Base-by-base conservation (phyloP, 352 stramenopile species). In the Globisporangium heterothallicum region DNA sequence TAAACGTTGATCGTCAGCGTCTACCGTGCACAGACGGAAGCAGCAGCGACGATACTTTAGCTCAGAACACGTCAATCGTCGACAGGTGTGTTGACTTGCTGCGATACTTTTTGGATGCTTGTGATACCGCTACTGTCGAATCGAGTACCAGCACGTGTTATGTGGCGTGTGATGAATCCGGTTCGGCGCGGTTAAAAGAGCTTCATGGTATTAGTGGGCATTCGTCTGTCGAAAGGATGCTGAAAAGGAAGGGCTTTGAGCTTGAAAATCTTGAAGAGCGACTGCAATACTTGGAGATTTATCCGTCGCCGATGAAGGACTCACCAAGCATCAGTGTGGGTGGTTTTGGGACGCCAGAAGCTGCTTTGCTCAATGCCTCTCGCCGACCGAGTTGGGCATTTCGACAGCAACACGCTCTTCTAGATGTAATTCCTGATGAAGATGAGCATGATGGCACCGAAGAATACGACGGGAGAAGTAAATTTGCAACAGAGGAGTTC, bases 1-100 rank as follows among this genome's bases (percentile, higher is more conserved):
- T 19, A 2, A 38, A 52, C n/a, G 55, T 59, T 10, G 58, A 46
- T 38, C 36, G 14, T 38, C 32, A 38, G 38, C 3, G 29, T n/a
- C 29, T 21, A 14, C 21, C 16, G 40, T 19, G 16, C 10, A 45
- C 42, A 12, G 12, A 36, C 2, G 1, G 3, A 21, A 24, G 12
- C 7, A 22, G 14, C 3, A 30, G 16, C 4, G 19, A 32, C 16
- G 16, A 42, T 19, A 14, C 14, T 4, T 13, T 10, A 9, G 4
- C 3, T 26, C 10, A 42, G 3, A 1, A 26, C 12, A 36, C 62
- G 19, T 55, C 49, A 6, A 24, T 65, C 19, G 66, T 88, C 3
- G 77, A 83, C 36, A 74, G 78, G 5, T 92, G 76, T 24, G 38
- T 92, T 2, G 81, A 89, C 48, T 66, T 88, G 27, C 42, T 92